phyloP scores from a whole-genome alignment of 306 rosid genomes.

The Morella rubra region DNA sequence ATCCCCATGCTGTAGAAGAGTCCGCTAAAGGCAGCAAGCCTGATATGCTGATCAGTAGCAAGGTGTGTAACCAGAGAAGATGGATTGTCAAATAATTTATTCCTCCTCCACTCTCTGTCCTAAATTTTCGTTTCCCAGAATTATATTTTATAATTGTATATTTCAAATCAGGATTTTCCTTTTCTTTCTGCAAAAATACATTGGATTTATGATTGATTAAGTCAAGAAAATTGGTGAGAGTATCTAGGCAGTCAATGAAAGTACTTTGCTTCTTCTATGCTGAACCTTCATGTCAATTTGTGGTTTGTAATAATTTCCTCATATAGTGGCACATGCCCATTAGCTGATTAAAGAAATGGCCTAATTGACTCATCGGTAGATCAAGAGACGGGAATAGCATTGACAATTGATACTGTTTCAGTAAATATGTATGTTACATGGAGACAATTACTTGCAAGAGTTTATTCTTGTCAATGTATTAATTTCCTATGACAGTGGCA shows the following conservation, averaged over 20 bases:
- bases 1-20: slow-evolving; percentile 54
- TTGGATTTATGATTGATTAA: not conserved
- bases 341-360: not conserved
- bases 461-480: no score
- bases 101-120: no score
- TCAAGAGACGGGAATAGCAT: not conserved
- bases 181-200: not conserved
- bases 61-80: slow-evolving; percentile 47
- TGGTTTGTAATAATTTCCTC: not conserved
- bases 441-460: no score
- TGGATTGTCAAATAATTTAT: not conserved
- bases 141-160: not conserved
- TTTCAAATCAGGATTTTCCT: no score
- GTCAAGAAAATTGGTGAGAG: not conserved
- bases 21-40: slow-evolving; percentile 54
- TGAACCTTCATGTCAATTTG: slow-evolving; percentile 1
- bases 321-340: not conserved
- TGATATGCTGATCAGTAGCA: slow-evolving; percentile 52
- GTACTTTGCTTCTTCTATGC: not conserved
- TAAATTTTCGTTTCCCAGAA: not conserved
- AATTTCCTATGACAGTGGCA: no score
- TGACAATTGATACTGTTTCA: not conserved
- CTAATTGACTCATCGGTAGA: not conserved
- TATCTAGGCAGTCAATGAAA: not conserved
- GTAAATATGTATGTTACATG: no score